Conservation (phyloP, 352 stramenopile genomes). For the Globisporangium ultimum region DNA sequence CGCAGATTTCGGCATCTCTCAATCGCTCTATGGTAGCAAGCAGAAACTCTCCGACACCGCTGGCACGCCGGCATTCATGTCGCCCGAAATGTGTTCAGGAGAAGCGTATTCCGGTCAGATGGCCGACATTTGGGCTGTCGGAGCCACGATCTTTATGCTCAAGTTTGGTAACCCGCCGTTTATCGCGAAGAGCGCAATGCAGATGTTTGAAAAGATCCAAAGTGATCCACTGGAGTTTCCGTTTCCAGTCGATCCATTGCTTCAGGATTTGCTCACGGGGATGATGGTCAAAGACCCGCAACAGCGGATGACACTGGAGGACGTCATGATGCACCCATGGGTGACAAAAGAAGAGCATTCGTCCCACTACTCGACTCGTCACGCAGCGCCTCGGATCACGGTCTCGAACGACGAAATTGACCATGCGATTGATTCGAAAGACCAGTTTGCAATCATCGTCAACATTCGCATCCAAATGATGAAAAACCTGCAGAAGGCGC, state of each 20-base stretch:
- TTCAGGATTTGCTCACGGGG: conserved; percentile 53
- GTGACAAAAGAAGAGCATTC: conserved; percentile 65
- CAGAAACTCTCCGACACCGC: conserved; percentile 76
- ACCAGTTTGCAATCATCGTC: conserved; percentile 58
- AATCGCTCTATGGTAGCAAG: conserved; percentile 79
- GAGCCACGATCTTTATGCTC: conserved; percentile 87
- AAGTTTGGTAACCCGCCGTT: conserved; percentile 89
- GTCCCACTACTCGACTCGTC: conserved; percentile 15
- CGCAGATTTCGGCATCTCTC: conserved; percentile 89
- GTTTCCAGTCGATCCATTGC: conserved; percentile 37
- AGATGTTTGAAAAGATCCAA: conserved; percentile 89
- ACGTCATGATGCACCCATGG: conserved; percentile 79
- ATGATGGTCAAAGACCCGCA: conserved; percentile 67
- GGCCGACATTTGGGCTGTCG: conserved; percentile 90
- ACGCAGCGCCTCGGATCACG: conserved; percentile 38
- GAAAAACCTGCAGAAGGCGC: conserved; percentile 47
- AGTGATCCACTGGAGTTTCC: conserved; percentile 71
- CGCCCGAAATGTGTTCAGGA: conserved; percentile 88
- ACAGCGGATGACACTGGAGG: conserved; percentile 52
- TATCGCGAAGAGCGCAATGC: conserved; percentile 82
- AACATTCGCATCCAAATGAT: conserved; percentile 74
- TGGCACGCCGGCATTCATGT: conserved; percentile 92
- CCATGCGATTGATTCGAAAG: conserved; percentile 47
- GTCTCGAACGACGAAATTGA: conserved; percentile 82
- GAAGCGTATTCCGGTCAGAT: conserved; percentile 84